phyloP scores from a whole-genome alignment of 2,329 filamentous ascomycete genomes.

The Colletotrichum plurivorum region DNA sequence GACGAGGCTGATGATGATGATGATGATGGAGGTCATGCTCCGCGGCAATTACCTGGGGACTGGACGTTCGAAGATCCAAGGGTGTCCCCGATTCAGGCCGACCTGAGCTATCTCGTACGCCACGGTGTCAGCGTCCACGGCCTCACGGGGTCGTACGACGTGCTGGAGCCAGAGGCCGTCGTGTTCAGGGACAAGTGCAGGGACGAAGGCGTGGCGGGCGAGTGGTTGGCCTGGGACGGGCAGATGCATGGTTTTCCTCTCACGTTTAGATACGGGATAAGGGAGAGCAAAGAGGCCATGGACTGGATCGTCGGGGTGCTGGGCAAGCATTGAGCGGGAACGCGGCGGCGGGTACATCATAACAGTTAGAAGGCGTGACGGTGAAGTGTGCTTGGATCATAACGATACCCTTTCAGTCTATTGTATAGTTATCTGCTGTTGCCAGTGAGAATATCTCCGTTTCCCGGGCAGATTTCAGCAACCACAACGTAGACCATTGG shows the following conservation, averaged over 20 bases:
- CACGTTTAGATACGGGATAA: conserved; percentile 61
- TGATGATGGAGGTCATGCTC: neutral
- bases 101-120: conserved; percentile 49
- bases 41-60: conserved; percentile 7
- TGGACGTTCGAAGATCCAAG: conserved; percentile 54
- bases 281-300: conserved; percentile 60
- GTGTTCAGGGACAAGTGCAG: conserved; percentile 61
- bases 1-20: neutral
- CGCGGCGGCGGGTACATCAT: no score
- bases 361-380: no score
- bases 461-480: no score
- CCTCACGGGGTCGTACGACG: conserved; percentile 65
- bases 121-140: conserved; percentile 64
- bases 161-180: conserved; percentile 66
- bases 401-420: neutral
- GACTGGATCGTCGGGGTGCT: conserved; percentile 58
- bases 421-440: neutral
- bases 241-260: conserved; percentile 74
- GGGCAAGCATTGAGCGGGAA: neutral
- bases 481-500: no score
- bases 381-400: no score
- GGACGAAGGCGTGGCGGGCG: conserved; percentile 59
- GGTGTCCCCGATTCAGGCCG: conserved; percentile 63
- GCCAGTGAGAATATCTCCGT: no score
- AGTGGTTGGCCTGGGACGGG: conserved; percentile 71